Base-by-base conservation (phyloP, 2,329 filamentous ascomycete species). In the Zarea fungicola region DNA sequence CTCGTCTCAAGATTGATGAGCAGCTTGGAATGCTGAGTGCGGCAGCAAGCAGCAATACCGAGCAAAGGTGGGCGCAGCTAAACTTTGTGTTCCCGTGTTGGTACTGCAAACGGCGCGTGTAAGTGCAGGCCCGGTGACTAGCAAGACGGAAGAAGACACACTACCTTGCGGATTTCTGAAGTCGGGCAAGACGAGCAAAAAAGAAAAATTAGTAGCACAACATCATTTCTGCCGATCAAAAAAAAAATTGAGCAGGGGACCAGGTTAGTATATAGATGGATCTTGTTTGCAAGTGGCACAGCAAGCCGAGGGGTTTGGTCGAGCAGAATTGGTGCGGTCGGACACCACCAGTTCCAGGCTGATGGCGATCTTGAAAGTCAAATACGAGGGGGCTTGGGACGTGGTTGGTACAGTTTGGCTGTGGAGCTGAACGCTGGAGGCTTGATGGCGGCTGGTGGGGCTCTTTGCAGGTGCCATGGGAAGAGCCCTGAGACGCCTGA, bases 381-480 rank as follows among this genome's bases (percentile, higher is more conserved):
- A 52, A 50, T 50, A 50, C 48, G 47, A 52, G 42, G 51, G 50
- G 42, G 51, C 51, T 47, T 42, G 42, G 29, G 45, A 48, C 25
- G 49, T 43, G 49, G 49, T 51, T 51, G n/a, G n/a, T n/a, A n/a
- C n/a, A n/a, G n/a, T n/a, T n/a, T n/a, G 44, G 44, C 28, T 41
- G 44, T 48, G 44, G 44, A 48, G 35, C 36, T 32, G 13, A 34
- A 31, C 32, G 32, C 34, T 41, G n/a, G n/a, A n/a, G n/a, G n/a
- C n/a, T n/a, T n/a, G 44, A 41, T 40, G 26, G 44, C 26, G 35
- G 44, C 18, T 28, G n/a, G 26, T 21, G 32, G 26, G 13, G 13
- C 19, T 40, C 13, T 34, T 37, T 41, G 44, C 36, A 40, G 44
- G 36, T 28, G 42, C 16, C n/a, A 45, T 45, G 34, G 14, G 26